Evolutionary conservation across 306 rosid genomes (phyloP).

Genomic region (Crotalaria pallida): DNA sequence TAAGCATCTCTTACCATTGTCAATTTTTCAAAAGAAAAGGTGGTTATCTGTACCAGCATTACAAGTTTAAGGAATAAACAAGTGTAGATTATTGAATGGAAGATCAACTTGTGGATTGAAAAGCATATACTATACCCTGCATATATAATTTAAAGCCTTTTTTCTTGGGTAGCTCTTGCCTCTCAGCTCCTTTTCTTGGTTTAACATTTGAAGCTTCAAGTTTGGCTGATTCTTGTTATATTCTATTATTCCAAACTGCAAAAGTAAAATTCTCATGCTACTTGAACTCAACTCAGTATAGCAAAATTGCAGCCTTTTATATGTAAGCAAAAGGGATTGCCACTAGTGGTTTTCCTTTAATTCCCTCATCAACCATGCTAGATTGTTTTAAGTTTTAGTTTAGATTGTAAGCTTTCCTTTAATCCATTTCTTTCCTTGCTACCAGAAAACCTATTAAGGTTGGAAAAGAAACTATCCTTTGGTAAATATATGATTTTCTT

Average conservation of each 20-base stretch:
- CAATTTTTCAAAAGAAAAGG: neutral
- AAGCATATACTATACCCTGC: neutral
- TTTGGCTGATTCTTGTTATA: neutral
- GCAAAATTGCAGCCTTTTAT: neutral
- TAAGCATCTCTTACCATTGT: neutral
- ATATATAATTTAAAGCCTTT: neutral
- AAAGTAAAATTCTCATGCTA: neutral
- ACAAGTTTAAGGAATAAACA: neutral
- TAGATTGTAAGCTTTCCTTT: neutral
- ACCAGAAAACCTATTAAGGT: neutral
- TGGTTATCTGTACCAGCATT: neutral
- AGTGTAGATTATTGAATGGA: neutral
- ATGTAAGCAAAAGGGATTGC: neutral
- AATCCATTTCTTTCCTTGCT: neutral
- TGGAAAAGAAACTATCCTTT: neutral
- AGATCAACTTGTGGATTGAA: neutral
- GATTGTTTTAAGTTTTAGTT: neutral
- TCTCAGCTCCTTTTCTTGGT: conserved; percentile 13
- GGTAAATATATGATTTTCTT: neutral
- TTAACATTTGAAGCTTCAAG: neutral
- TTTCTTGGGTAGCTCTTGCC: conserved; percentile 1
- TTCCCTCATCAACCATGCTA: neutral
- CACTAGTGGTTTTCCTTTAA: neutral
- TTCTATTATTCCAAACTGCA: neutral
- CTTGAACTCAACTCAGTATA: neutral